phyloP scores from a whole-genome alignment of 805 yeast genomes.

The Candida cerambycidarum region DNA sequence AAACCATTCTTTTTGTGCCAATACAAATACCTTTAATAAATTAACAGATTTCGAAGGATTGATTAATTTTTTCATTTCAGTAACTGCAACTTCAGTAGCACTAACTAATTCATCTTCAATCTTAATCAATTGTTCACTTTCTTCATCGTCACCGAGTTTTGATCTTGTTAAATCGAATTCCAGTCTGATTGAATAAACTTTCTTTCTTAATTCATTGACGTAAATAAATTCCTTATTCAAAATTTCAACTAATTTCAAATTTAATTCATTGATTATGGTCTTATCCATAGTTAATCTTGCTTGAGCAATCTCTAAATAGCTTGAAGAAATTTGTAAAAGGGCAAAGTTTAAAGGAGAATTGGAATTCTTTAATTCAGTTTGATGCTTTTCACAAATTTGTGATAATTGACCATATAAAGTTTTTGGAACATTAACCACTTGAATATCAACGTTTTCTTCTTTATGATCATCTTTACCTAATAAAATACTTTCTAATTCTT shows the following conservation, averaged over 20 bases:
- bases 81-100: slow-evolving; percentile 77
- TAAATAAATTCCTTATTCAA: slow-evolving; percentile 60
- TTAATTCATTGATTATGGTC: slow-evolving; percentile 57
- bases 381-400: slow-evolving; percentile 48
- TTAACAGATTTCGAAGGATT: slow-evolving; percentile 64
- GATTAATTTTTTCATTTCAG: slow-evolving; percentile 70
- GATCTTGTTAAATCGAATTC: slow-evolving; percentile 71
- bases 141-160: slow-evolving; percentile 44
- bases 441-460: slow-evolving; percentile 20
- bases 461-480: slow-evolving; percentile 27
- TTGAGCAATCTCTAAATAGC: slow-evolving; percentile 62
- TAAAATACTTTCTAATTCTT: slow-evolving; percentile 62
- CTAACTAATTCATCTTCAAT: slow-evolving; percentile 78
- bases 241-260: slow-evolving; percentile 51
- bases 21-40: slow-evolving; percentile 63
- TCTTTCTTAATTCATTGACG: slow-evolving; percentile 60
- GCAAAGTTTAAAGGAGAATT: slow-evolving; percentile 53
- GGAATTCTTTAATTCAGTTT: slow-evolving; percentile 46
- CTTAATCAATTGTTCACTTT: slow-evolving; percentile 51
- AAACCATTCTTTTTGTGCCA: slow-evolving; percentile 62
- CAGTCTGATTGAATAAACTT: slow-evolving; percentile 67
- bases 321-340: slow-evolving; percentile 52
- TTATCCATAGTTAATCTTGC: slow-evolving; percentile 72
- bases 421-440: slow-evolving; percentile 53
- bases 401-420: slow-evolving; percentile 73